These are phyloP conservation scores for Alloteropsis semialata DNA, from an alignment of 176 grass and related monocot species.

Conservation along the genomic window DNA sequence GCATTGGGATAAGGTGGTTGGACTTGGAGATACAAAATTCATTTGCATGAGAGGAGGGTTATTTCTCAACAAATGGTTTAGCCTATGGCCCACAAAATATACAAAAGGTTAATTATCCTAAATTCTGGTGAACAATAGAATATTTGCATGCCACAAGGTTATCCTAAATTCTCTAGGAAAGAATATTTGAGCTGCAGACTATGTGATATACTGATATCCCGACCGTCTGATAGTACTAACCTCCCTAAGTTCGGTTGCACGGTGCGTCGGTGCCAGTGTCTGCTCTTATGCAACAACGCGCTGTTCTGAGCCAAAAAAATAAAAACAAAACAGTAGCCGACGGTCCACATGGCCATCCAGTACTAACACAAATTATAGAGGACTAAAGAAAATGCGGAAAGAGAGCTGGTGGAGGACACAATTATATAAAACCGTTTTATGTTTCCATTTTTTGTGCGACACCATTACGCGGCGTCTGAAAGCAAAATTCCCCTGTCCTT, in stretches of 20 bases:
- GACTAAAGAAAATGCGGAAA: not conserved
- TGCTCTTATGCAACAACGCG: not conserved
- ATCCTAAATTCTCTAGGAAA: not conserved
- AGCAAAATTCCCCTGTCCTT: not conserved
- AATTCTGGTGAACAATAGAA: not conserved
- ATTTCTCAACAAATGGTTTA: not conserved
- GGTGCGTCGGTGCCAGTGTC: not conserved
- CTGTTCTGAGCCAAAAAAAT: not conserved
- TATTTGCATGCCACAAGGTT: not conserved
- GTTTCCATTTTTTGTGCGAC: not conserved
- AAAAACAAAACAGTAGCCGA: not conserved
- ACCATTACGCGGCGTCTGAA: not conserved
- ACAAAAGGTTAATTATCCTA: not conserved
- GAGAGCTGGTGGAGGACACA: not conserved
- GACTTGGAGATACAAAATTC: not conserved
- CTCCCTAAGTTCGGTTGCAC: not conserved
- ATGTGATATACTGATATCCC: too few species aligned
- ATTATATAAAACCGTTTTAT: not conserved
- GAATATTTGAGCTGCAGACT: not conserved
- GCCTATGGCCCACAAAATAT: not conserved
- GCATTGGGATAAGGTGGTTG: not conserved
- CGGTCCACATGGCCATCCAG: not conserved
- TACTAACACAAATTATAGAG: too few species aligned
- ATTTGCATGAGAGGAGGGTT: not conserved
- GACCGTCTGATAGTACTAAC: not conserved